Base-by-base conservation (phyloP, 2,329 filamentous ascomycete species). In the Aureobasidium sp. region DNA sequence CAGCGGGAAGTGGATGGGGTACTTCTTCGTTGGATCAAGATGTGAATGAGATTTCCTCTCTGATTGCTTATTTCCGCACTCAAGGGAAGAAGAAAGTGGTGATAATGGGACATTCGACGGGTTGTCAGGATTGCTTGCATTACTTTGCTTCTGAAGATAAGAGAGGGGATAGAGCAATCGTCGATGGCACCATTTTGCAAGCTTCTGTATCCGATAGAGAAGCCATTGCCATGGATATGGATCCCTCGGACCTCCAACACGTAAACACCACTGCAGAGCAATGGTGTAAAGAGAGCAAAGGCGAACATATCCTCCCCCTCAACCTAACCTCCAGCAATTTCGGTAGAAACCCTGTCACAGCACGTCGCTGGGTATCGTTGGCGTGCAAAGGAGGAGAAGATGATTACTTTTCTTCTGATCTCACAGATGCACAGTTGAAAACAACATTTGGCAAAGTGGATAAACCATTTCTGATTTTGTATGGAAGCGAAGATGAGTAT, bases 401-500 rank as follows among this genome's bases (percentile, higher is more conserved):
- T 71, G 92, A 96, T 71, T 90, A 89, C 70, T 96, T 96, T 75
- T 92, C 88, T n/a, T 86, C 85, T 3, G 89, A 94, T 70, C 75
- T 94, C n/a, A 73, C 77, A 0, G 81, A 84, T 45, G 78, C 82
- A 34, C 77, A 79, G 21, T 76, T 91, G 7, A 69, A 73, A 29
- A 71, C 71, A 13, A 87, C 86, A 16, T 96, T 93, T 81, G 82
- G 85, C 3, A 76, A 75, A 53, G 76, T 90, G 61, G 67, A 61
- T 13, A 75, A 74, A n/a, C 83, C 84, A 1, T 73, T 90, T 0
- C 75, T 89, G 65, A 83, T 89, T 21, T 70, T 91, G 36, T 83
- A 85, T 63, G 86, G 86, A n/a, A n/a, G n/a, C n/a, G n/a, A n/a
- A n/a, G 89, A 93, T 71, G 85, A 89, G 71, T 84, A 79, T 69